Base-by-base conservation (phyloP, 208 protist species). In the Leishmania gerbilli region DNA sequence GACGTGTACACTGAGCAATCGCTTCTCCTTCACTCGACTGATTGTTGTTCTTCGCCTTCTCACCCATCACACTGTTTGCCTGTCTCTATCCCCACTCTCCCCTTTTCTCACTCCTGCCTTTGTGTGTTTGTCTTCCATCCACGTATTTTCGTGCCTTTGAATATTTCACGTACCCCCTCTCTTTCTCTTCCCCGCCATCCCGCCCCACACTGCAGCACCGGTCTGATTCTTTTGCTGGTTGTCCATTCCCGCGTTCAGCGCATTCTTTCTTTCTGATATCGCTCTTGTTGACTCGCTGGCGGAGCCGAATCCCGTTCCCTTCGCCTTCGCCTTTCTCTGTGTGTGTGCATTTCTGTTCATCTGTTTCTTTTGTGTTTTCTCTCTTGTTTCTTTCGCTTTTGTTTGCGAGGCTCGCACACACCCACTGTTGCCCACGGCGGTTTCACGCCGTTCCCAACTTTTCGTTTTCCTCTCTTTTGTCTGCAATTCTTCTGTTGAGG, bases 101-200 rank as follows among this genome's bases (percentile, higher is more conserved):
- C 24, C 51, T 83, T 85, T n/a, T 79, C 45, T 81, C 19, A 79
- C 34, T 83, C 76, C 53, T 53, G 31, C 45, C 65, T 74, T 72
- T 67, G 71, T 60, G 34, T 84, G 68, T 84, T 34, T 62, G 37
- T 71, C 64, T 40, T 27, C 21, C 37, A n/a, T 7, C 58, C 45
- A 37, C 13, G 47, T 71, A 42, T 74, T 34, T 42, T 71, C 1
- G 58, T 19, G 19, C 15, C 34, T 31, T 42, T 69, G 47, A 65
- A 82, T 34, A 71, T 72, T 42, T 68, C 64, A 17, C 64, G 15
- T 42, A 1, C 64, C 34, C 17, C 6, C 64, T 24, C 58, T 34
- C 27, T 15, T 34, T 17, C 34, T 24, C 64, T 64, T n/a, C 58
- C 58, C 58, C 3, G 19, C 64, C 31, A 7, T 9, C 31, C 31